These are phyloP conservation scores for Penicillium sp. DNA, from an alignment of 2,329 filamentous ascomycete species.

Conservation along the genomic window DNA sequence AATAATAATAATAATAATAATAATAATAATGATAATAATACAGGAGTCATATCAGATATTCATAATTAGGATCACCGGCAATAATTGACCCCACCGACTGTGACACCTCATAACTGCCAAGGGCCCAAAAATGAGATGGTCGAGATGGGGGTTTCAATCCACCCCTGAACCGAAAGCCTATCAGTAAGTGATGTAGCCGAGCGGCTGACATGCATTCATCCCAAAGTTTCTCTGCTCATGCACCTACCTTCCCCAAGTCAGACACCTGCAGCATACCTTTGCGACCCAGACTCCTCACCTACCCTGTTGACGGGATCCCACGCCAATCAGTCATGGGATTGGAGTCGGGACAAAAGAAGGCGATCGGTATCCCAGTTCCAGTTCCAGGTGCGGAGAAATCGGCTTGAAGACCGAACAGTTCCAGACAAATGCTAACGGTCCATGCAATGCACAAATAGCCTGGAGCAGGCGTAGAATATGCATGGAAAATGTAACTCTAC, in stretches of 20 bases:
- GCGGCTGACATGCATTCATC: conserved; percentile 8
- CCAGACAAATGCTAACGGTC: neutral
- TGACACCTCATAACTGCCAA: neutral
- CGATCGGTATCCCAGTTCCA: neutral
- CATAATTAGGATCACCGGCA: neutral
- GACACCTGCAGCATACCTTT: conserved; percentile 10
- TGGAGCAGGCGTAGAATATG: conserved; percentile 37
- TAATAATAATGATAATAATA: neutral
- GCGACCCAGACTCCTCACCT: neutral
- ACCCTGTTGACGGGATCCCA: too few relatives aligned
- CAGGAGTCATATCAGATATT: neutral
- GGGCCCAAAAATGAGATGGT: conserved; percentile 2
- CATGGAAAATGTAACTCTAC: conserved; percentile 34
- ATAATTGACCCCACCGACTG: neutral
- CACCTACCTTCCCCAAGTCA: conserved; percentile 5
- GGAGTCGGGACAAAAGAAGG: neutral
- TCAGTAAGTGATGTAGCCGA: conserved; percentile 1
- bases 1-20: too few relatives aligned
- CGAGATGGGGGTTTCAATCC: neutral
- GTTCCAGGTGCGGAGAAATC: neutral
- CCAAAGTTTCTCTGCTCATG: conserved; percentile 9
- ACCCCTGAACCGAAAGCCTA: neutral
- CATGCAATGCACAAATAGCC: conserved; percentile 5
- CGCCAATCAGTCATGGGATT: too few relatives aligned
- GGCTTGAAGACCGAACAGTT: neutral